These are phyloP conservation scores for Talaromyces proteolyticus DNA, from an alignment of 495 filamentous ascomycete species.

Conservation along the genomic window DNA sequence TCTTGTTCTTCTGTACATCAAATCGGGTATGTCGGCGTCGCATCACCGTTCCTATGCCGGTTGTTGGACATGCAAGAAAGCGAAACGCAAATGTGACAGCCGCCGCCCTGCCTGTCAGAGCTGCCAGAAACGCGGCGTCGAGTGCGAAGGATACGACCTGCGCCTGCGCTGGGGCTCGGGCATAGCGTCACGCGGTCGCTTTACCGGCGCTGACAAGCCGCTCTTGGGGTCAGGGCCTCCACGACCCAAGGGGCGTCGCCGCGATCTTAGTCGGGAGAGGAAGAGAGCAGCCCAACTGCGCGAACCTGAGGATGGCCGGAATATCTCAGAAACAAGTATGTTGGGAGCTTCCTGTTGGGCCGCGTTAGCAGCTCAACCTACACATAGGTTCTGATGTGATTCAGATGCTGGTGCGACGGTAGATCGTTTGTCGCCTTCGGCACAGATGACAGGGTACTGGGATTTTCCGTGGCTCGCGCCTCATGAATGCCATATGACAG, in stretches of 20 bases:
- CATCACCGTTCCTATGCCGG: constrained; percentile 23
- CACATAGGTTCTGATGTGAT: too few relatives aligned
- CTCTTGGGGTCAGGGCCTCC: constrained; percentile 16
- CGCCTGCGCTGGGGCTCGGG: constrained; percentile 29
- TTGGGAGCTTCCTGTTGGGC: too few relatives aligned
- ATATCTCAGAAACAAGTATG: too few relatives aligned
- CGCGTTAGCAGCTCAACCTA: too few relatives aligned
- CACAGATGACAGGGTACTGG: too few relatives aligned
- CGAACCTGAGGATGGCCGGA: too few relatives aligned
- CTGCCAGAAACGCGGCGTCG: constrained; percentile 19
- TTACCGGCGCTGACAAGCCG: constrained; percentile 28
- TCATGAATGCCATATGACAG: background rate
- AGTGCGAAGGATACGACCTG: constrained; percentile 31
- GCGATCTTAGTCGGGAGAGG: constrained; percentile 22
- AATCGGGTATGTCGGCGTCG: constrained; percentile 27
- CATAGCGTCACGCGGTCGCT: constrained; percentile 29
- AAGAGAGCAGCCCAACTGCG: background rate
- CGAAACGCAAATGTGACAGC: constrained; percentile 26
- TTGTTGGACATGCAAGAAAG: constrained; percentile 34
- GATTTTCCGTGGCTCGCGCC: background rate
- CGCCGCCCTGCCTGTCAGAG: constrained; percentile 19
- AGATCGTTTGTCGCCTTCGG: too few relatives aligned
- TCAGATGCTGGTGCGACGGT: too few relatives aligned
- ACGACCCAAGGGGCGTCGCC: constrained; percentile 19
- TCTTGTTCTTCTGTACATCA: too few relatives aligned